phyloP scores from a whole-genome alignment of 768 basidiomycete species.

The Mycena filopes region DNA sequence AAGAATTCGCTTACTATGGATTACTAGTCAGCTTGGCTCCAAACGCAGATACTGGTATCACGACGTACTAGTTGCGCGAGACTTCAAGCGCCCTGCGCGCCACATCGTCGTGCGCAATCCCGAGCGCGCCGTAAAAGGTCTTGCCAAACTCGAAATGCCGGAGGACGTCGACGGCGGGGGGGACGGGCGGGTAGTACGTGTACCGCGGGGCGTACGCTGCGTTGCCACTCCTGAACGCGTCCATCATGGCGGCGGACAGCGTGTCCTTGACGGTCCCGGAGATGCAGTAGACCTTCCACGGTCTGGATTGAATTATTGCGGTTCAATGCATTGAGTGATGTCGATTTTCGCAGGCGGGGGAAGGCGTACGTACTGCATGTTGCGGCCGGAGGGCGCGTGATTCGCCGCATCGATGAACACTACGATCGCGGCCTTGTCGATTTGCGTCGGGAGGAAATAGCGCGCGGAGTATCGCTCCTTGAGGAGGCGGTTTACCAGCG shows the following conservation, averaged over 20 bases:
- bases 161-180: conserved; percentile 7
- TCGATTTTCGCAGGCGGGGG: background rate
- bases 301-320: conserved; percentile 22
- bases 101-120: conserved; percentile 9
- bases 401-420: conserved; percentile 31
- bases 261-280: conserved; percentile 19
- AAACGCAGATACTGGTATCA: too few species aligned
- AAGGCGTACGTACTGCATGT: conserved; percentile 26
- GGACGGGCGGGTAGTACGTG: conserved; percentile 4
- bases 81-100: background rate
- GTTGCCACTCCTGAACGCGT: conserved; percentile 15
- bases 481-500: conserved; percentile 14
- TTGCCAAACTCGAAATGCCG: conserved; percentile 24
- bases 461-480: conserved; percentile 29
- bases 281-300: conserved; percentile 34
- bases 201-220: conserved; percentile 16
- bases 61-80: conserved; percentile 23
- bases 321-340: too few species aligned
- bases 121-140: conserved; percentile 2
- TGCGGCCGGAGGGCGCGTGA: conserved; percentile 27
- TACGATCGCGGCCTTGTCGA: conserved; percentile 24
- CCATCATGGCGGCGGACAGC: conserved; percentile 23
- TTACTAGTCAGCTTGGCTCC: too few species aligned
- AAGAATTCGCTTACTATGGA: conserved; percentile 26
- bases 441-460: conserved; percentile 21